Percentiles rank a stretch among this genome's conserved stretches.
Evolutionary conservation across 768 basidiomycete genomes (phyloP).

Genomic region (Harrya chromipes): DNA sequence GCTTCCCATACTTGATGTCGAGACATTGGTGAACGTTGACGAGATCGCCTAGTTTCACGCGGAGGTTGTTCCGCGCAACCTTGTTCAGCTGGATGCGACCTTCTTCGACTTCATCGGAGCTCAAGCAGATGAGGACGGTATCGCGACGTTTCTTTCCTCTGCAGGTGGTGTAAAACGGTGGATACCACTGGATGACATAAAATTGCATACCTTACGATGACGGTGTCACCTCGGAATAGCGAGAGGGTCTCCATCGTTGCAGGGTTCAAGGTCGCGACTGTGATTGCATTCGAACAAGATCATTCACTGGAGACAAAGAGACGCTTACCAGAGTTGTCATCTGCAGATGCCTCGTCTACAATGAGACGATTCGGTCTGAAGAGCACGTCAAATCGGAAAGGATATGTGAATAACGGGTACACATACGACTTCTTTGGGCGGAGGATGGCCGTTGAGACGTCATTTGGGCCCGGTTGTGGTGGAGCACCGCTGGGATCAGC

Average conservation of each 20-base stretch:
- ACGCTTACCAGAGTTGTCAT: conserved; percentile 89
- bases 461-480: conserved; percentile 83
- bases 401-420: conserved; percentile 5
- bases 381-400: conserved; percentile 15
- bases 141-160: conserved; percentile 98
- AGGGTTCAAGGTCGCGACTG: conserved; percentile 93
- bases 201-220: conserved; percentile 77
- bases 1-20: conserved; percentile 99
- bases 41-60: conserved; percentile 95
- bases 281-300: conserved; percentile 12
- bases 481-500: conserved; percentile 84
- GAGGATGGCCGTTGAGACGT: conserved; percentile 92
- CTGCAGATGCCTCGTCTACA: conserved; percentile 89
- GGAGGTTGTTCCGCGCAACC: conserved; percentile 98
- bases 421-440: conserved; percentile 97
- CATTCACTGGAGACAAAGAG: not conserved
- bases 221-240: conserved; percentile 96
- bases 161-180: conserved; percentile 1
- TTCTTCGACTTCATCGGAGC: conserved; percentile 95
- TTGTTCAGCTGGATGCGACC: conserved; percentile 99
- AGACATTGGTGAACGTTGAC: conserved; percentile 94
- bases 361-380: conserved; percentile 93
- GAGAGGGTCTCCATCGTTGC: conserved; percentile 93
- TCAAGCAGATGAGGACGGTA: conserved; percentile 95
- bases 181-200: not conserved